phyloP scores from a whole-genome alignment of 2,329 filamentous ascomycete genomes.

The Penicillium capsulatum region DNA sequence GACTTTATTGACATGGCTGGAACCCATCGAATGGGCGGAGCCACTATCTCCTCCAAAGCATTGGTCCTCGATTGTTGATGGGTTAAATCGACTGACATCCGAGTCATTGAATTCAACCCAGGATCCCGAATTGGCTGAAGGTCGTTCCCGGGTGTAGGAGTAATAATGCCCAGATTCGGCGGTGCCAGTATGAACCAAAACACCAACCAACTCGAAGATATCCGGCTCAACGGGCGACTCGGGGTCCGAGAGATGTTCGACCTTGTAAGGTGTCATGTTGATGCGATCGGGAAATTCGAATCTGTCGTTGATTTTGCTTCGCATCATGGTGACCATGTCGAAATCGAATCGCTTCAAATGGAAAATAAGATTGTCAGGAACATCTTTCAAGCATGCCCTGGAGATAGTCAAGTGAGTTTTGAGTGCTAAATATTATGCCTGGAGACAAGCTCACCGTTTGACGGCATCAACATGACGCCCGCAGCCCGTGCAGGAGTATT shows the following conservation, averaged over 20 bases:
- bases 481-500: slow-evolving; percentile 93
- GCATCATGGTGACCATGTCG: slow-evolving; percentile 61
- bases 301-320: slow-evolving; percentile 92
- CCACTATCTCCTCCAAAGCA: slow-evolving; percentile 74
- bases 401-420: slow-evolving; percentile 13
- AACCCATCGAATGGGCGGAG: slow-evolving; percentile 45
- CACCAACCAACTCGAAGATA: slow-evolving; percentile 86
- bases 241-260: slow-evolving; percentile 71
- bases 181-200: slow-evolving; percentile 88
- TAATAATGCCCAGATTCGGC: slow-evolving; percentile 97
- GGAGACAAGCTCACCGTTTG: slow-evolving; percentile 57
- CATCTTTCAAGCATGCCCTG: slow-evolving; percentile 82
- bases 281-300: slow-evolving; percentile 82
- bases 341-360: slow-evolving; percentile 67
- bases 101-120: slow-evolving; percentile 97
- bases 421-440: background rate
- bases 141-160: slow-evolving; percentile 83
- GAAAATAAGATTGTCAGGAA: slow-evolving; percentile 92
- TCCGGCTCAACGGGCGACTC: slow-evolving; percentile 59
- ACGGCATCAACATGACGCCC: slow-evolving; percentile 87
- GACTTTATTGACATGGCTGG: slow-evolving; percentile 58
- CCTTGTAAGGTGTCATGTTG: slow-evolving; percentile 84
- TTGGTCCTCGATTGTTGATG: slow-evolving; percentile 64
- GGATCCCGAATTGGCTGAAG: slow-evolving; percentile 47
- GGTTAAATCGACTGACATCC: slow-evolving; percentile 72